Evolutionary conservation across 768 basidiomycete genomes (phyloP).

Genomic region (Kockovaella imperatae): DNA sequence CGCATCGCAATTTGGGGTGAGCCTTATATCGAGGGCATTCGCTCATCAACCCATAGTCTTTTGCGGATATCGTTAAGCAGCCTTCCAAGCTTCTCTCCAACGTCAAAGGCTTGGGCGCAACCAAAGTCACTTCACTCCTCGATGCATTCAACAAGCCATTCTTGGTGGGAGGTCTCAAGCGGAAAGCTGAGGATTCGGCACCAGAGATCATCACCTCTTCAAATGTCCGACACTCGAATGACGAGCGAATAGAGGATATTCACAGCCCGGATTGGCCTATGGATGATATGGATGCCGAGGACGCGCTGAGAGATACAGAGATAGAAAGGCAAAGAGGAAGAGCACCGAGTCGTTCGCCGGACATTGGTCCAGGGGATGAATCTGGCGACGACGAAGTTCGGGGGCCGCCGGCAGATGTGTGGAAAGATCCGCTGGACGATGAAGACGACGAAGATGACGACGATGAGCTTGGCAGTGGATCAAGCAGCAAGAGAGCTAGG

Average conservation of each 20-base stretch:
- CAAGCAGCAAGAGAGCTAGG: conserved; percentile 8
- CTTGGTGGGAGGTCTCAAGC: conserved; percentile 34
- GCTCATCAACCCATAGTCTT: conserved; percentile 54
- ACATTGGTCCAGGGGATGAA: conserved; percentile 18
- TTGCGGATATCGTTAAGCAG: conserved; percentile 69
- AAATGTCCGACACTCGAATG: no score
- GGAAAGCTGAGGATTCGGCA: conserved; percentile 4
- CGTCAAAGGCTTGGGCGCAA: conserved; percentile 86
- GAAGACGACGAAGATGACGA: conserved; percentile 31
- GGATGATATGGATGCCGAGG: neutral
- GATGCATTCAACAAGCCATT: conserved; percentile 89
- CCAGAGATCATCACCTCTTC: neutral
- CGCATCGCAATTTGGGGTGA: conserved; percentile 80
- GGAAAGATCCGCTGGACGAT: conserved; percentile 34
- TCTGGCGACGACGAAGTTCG: neutral
- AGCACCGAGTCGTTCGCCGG: conserved; percentile 25
- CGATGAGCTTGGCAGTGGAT: conserved; percentile 6
- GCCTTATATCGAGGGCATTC: conserved; percentile 31
- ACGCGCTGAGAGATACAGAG: neutral
- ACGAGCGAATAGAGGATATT: no score
- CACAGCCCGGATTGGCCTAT: no score
- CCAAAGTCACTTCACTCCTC: conserved; percentile 82
- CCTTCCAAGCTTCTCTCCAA: conserved; percentile 65
- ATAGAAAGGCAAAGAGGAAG: conserved; percentile 4
- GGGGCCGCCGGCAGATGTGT: conserved; percentile 6